Base-by-base conservation (phyloP, 2,329 filamentous ascomycete genomes). In the Colletotrichum orchidophilum region DNA sequence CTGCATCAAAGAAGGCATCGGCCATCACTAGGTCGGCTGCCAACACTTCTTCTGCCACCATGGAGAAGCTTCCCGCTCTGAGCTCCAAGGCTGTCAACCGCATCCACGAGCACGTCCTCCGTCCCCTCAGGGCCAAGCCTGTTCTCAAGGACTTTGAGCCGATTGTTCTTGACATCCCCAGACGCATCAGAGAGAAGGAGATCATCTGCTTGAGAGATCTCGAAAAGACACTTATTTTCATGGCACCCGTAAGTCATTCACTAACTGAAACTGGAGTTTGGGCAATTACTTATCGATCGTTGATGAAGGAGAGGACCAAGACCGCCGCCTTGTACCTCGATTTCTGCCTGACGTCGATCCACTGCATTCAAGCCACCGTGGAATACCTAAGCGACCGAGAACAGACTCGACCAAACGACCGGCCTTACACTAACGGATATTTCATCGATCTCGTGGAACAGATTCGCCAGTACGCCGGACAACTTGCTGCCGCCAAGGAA, bases 371-470 rank as follows among this genome's bases (percentile, higher is more conserved):
- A 86, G 92, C 94, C 74, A 96, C 94, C 71, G 94, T 97, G 82
- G 92, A 94, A 82, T 92, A 92, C 82, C 87, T 98, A 75, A 92
- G 90, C 86, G 94, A 97, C 80, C 91, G 91, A 80, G 95, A 98
- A 81, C 94, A 96, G 84, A 92, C 92, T 75, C 91, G 94, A 80
- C 93, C 94, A 71, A 87, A 90, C 82, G 96, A 98, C 82, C 92
- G 93, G 77, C 94, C 95, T 75, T 98, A 98, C 87, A 96, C 92
- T 87, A 94, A 93, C 88, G 94, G 94, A 80, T 98, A 98, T 84
- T 98, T 98, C 81, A 92, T 98, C 84, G 96, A 98, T 85, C 91
- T 98, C 73, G 92, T 97, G 81, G 94, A 97, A 81, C 95, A 98
- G 89, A 95, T 98, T 77, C 90, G 92, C 80, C 90, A 94, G 80